phyloP scores from a whole-genome alignment of 2,329 filamentous ascomycete genomes.

The Camptophora hylomeconis region DNA sequence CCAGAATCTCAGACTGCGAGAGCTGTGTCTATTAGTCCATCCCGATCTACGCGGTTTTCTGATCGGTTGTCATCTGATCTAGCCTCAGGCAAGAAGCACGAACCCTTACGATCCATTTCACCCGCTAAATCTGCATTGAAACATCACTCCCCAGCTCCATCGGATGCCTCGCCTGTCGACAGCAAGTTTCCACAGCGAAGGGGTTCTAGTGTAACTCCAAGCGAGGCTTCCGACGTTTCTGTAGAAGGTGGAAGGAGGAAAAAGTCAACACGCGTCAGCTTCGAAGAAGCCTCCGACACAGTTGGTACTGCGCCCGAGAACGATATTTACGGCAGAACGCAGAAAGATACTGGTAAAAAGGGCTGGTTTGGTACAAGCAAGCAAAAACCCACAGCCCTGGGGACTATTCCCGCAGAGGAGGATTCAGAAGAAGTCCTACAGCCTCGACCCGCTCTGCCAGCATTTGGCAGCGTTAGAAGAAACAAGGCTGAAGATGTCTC shows the following conservation, averaged over 20 bases:
- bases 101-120: slow-evolving; percentile 47
- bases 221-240: slow-evolving; percentile 45
- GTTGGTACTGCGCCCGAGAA: slow-evolving; percentile 32
- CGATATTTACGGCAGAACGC: no score
- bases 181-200: slow-evolving; percentile 4
- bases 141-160: slow-evolving; percentile 32
- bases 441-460: slow-evolving; percentile 46
- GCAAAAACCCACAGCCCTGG: slow-evolving; percentile 19
- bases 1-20: slow-evolving; percentile 8
- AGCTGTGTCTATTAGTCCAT: slow-evolving; percentile 36
- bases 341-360: slow-evolving; percentile 23
- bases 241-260: slow-evolving; percentile 36
- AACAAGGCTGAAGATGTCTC: slow-evolving; percentile 10
- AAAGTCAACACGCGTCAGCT: slow-evolving; percentile 53
- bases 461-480: slow-evolving; percentile 50
- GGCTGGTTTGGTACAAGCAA: slow-evolving; percentile 27
- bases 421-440: slow-evolving; percentile 44
- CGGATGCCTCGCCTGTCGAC: slow-evolving; percentile 21
- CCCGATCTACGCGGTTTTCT: slow-evolving; percentile 45
- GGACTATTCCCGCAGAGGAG: slow-evolving; percentile 26
- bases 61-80: slow-evolving; percentile 35
- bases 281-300: slow-evolving; percentile 43
- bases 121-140: slow-evolving; percentile 52
- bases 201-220: slow-evolving; percentile 24
- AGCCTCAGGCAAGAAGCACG: slow-evolving; percentile 36